These are phyloP conservation scores for Kodamaea sp. DNA, from an alignment of 1,139 yeast species.

Conservation along the genomic window DNA sequence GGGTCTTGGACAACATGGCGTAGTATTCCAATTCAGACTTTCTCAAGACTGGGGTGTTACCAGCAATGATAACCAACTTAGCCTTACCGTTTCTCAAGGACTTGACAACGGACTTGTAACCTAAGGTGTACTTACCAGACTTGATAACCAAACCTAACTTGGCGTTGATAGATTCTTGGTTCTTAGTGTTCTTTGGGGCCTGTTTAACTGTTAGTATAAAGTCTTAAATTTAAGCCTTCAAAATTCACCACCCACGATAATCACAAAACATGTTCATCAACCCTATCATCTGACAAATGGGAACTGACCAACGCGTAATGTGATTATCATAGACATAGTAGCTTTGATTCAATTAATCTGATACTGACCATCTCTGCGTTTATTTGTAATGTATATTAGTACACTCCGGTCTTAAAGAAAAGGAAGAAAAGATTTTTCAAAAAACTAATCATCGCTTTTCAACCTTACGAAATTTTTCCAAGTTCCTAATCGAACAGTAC, in stretches of 20 bases:
- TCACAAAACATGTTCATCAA: slow-evolving; percentile 9
- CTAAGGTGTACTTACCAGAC: slow-evolving; percentile 99
- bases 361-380: slow-evolving; percentile 98
- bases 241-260: neutral
- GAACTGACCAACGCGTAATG: slow-evolving; percentile 7
- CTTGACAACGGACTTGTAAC: slow-evolving; percentile 99
- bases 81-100: slow-evolving; percentile 99
- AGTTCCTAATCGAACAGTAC: no score
- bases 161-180: slow-evolving; percentile 95
- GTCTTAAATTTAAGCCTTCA: neutral
- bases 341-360: slow-evolving; percentile 1
- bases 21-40: slow-evolving; percentile 99
- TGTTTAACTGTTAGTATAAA: slow-evolving; percentile 35
- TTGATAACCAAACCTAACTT: slow-evolving; percentile 97
- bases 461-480: no score
- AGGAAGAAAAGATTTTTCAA: slow-evolving; percentile 5
- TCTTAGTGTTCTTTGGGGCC: slow-evolving; percentile 89
- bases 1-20: slow-evolving; percentile 99
- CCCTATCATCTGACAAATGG: slow-evolving; percentile 7
- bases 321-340: slow-evolving; percentile 2
- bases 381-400: slow-evolving; percentile 24
- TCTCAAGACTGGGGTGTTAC: slow-evolving; percentile 99
- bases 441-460: neutral
- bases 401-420: slow-evolving; percentile 83
- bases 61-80: slow-evolving; percentile 96